Evolutionary conservation across 202 grass and related monocot species (phyloP).

Genomic region (Eragrostis tef): DNA sequence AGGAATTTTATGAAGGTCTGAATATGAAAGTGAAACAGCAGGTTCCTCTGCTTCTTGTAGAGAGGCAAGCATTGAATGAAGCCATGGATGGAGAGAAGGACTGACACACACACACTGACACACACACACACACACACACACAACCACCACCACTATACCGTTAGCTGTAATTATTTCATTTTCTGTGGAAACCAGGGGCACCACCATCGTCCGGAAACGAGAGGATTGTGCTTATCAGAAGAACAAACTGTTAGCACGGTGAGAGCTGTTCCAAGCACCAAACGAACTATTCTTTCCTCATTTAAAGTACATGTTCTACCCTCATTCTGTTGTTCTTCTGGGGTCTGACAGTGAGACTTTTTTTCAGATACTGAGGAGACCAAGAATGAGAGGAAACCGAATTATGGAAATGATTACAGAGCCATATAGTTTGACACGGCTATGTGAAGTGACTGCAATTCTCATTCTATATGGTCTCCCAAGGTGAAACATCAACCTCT

Average conservation of each 20-base stretch:
- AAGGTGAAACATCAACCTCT: conserved; percentile 54
- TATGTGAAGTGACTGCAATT: conserved; percentile 97
- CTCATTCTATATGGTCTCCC: conserved; percentile 95
- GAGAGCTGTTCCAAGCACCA: conserved; percentile 27
- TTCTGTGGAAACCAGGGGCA: conserved; percentile 61
- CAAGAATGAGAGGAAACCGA: conserved; percentile 78
- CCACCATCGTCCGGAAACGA: conserved; percentile 94
- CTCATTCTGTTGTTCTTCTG: conserved; percentile 27
- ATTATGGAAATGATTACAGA: conserved; percentile 82
- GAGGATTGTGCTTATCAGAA: conserved; percentile 94
- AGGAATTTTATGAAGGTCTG: conserved; percentile 95
- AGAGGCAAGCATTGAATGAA: conserved; percentile 96
- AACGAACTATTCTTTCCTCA: conserved; percentile 30
- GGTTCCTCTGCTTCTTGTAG: conserved; percentile 88
- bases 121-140: no score
- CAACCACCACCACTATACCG: no score
- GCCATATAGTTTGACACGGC: conserved; percentile 77
- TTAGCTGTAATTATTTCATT: conserved; percentile 36
- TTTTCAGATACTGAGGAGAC: conserved; percentile 76
- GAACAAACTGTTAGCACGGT: conserved; percentile 96
- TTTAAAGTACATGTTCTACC: conserved; percentile 35
- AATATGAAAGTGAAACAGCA: conserved; percentile 97
- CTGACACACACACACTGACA: no score
- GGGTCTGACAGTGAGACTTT: neutral
- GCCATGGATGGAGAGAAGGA: conserved; percentile 97